Evolutionary conservation across 1,139 yeast genomes (phyloP).

Genomic region (Pichia sp.): DNA sequence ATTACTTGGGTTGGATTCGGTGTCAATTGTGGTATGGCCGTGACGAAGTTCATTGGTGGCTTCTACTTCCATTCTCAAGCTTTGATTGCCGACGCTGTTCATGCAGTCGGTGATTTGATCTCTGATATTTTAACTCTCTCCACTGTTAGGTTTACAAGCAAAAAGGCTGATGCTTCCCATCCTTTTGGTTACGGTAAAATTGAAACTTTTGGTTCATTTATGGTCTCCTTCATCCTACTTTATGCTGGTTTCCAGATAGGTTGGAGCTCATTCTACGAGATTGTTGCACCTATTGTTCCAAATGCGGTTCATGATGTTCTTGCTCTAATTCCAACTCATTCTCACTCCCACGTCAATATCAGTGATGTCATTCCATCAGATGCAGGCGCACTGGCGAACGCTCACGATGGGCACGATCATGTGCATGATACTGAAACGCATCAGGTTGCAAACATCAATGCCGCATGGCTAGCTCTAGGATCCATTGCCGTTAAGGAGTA

Average conservation of each 20-base stretch:
- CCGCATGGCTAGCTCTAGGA: constrained; percentile 93
- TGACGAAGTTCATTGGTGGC: constrained; percentile 84
- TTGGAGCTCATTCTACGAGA: constrained; percentile 70
- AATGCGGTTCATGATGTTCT: constrained; percentile 41
- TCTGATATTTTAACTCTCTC: constrained; percentile 85
- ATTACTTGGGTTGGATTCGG: constrained; percentile 89
- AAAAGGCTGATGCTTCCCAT: constrained; percentile 55
- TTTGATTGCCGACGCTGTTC: constrained; percentile 87
- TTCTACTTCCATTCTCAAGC: constrained; percentile 92
- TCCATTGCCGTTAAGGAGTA: constrained; percentile 83
- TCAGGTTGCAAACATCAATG: constrained; percentile 52
- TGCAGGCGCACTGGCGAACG: constrained; percentile 10
- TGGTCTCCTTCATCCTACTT: constrained; percentile 75
- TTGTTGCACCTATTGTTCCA: constrained; percentile 64
- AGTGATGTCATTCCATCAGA: constrained; percentile 14
- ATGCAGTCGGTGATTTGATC: constrained; percentile 81
- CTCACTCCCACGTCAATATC: constrained; percentile 37
- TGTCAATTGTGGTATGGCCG: constrained; percentile 80
- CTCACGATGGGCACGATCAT: constrained; percentile 9
- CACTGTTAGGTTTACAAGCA: constrained; percentile 73
- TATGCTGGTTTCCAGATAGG: constrained; percentile 92
- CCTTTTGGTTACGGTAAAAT: constrained; percentile 92
- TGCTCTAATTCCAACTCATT: constrained; percentile 40
- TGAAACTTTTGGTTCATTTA: constrained; percentile 85
- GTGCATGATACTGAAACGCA: constrained; percentile 12